Conservation (phyloP, 306 rosid genomes). For the Purshia tridentata region DNA sequence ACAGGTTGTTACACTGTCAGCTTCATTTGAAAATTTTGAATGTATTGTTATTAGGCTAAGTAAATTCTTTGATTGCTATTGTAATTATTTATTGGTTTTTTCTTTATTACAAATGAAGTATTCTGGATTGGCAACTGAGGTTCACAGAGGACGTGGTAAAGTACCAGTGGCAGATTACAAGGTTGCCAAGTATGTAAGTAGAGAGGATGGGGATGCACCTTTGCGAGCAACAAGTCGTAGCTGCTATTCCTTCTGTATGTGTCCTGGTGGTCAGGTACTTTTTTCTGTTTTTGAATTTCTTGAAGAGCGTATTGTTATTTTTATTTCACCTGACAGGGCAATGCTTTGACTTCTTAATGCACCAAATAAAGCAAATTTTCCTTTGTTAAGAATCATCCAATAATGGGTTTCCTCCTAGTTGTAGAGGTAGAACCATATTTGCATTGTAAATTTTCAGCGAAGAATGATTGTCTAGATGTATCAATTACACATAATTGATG, state of each 20-base stretch:
- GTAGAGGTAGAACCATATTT: neutral
- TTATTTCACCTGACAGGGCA: neutral
- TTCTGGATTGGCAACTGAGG: slow-evolving; percentile 82
- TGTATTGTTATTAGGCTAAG: neutral
- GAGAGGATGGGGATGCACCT: slow-evolving; percentile 33
- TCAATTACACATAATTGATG: neutral
- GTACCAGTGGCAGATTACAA: slow-evolving; percentile 97
- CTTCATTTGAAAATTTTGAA: neutral
- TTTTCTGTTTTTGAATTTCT: slow-evolving; percentile 24
- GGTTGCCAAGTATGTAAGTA: slow-evolving; percentile 59
- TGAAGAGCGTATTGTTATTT: neutral
- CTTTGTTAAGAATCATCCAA: neutral
- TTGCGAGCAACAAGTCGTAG: slow-evolving; percentile 49
- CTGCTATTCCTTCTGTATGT: slow-evolving; percentile 98
- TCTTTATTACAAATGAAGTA: slow-evolving; percentile 48
- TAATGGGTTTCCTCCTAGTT: neutral
- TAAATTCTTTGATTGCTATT: neutral
- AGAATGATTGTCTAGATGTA: neutral
- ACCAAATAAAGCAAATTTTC: neutral
- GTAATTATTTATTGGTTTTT: neutral
- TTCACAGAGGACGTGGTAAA: slow-evolving; percentile 80
- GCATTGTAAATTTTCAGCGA: slow-evolving; percentile 4
- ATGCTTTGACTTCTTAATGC: slow-evolving; percentile 8
- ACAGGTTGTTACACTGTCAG: slow-evolving; percentile 53
- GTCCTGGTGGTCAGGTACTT: slow-evolving; percentile 98